Evolutionary conservation across 805 yeast species (phyloP).

Genomic region (Grigorovia yakushimaensis): DNA sequence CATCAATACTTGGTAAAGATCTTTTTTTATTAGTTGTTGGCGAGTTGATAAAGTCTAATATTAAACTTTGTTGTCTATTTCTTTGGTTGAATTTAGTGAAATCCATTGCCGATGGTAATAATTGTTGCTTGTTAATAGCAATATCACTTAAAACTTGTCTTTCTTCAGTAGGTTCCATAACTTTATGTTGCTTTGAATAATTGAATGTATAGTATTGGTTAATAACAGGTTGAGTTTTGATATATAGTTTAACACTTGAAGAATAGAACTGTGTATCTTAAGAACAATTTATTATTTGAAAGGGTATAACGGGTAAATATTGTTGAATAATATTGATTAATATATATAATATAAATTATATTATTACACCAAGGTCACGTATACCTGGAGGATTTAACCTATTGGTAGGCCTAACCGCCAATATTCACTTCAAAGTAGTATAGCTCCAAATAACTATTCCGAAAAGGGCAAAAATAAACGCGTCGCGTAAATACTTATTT

Average conservation of each 20-base stretch:
- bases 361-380: background rate
- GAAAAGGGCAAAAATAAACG: background rate
- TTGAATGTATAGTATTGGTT: background rate
- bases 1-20: background rate
- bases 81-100: background rate
- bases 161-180: background rate
- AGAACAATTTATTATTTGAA: no score
- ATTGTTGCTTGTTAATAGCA: background rate
- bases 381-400: background rate
- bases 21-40: slow-evolving; percentile 1
- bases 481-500: background rate
- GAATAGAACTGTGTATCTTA: no score
- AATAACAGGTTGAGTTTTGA: no score
- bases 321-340: no score
- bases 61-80: slow-evolving; percentile 2
- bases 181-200: background rate
- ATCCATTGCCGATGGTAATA: slow-evolving; percentile 1
- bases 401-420: background rate
- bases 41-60: background rate
- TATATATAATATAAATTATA: no score
- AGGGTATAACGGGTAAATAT: no score
- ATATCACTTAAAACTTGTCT: slow-evolving; percentile 1
- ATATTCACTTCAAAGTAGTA: background rate
- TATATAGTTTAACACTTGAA: no score
- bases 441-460: background rate